These are phyloP conservation scores for Plantago ovata DNA, from an alignment of 257 asterid species.

Conservation along the genomic window DNA sequence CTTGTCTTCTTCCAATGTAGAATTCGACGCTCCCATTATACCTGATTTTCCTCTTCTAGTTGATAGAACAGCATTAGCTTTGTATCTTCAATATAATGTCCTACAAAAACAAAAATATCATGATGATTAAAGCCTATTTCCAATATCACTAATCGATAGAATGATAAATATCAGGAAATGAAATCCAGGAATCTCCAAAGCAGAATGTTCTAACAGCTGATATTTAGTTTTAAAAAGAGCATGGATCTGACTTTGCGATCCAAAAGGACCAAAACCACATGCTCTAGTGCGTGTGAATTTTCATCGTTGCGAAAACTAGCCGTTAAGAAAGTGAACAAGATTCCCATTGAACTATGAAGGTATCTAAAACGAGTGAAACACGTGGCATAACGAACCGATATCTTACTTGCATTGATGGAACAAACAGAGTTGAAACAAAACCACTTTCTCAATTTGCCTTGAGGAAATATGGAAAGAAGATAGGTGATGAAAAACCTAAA, in stretches of 20 bases:
- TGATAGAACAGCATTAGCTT: conserved; percentile 23
- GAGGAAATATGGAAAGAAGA: no score
- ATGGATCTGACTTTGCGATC: conserved; percentile 5
- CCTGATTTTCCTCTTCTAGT: conserved; percentile 17
- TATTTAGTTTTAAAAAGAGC: conserved; percentile 13
- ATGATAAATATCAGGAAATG: neutral
- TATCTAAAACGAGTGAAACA: neutral
- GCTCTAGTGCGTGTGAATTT: conserved; percentile 2
- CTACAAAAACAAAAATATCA: conserved; percentile 3
- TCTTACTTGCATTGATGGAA: neutral
- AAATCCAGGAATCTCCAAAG: neutral
- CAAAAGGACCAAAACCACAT: neutral
- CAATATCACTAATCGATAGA: conserved; percentile 1
- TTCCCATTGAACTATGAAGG: neutral
- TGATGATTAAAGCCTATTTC: neutral
- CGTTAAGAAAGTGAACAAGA: neutral
- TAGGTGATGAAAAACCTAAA: no score
- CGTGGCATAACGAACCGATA: neutral
- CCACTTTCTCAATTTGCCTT: no score
- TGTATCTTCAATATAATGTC: conserved; percentile 18
- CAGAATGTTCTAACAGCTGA: neutral
- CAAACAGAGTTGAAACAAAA: neutral
- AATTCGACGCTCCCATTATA: conserved; percentile 84
- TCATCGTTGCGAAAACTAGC: neutral
- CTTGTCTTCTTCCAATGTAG: conserved; percentile 82